Conservation (phyloP, 306 rosid species). For the Cicer judaicum region DNA sequence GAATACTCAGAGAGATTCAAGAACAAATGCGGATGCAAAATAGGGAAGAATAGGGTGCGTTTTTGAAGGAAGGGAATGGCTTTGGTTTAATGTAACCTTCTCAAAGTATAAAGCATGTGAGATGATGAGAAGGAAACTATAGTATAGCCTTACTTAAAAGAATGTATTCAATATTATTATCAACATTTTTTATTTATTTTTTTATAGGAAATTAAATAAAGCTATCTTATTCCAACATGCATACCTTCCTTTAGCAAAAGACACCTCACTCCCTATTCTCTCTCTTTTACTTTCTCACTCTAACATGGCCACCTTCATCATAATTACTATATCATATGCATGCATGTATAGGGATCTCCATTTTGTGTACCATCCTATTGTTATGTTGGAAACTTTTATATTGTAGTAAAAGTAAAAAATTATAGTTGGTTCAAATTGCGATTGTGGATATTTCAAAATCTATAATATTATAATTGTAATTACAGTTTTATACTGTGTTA, state of each 20-base stretch:
- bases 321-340: constrained; percentile 38
- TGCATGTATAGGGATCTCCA: too few species aligned
- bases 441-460: too few species aligned
- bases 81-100: constrained; percentile 54
- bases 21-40: constrained; percentile 99
- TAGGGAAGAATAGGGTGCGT: constrained; percentile 93
- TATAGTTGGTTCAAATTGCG: too few species aligned
- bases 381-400: too few species aligned
- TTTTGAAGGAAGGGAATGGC: constrained; percentile 67
- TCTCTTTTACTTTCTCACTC: constrained; percentile 39
- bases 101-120: constrained; percentile 51
- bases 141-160: constrained; percentile 44
- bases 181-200: background rate
- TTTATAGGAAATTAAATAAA: constrained; percentile 38
- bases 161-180: constrained; percentile 41
- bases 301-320: constrained; percentile 26
- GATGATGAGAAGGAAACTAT: constrained; percentile 44
- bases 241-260: constrained; percentile 67
- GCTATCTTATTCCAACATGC: constrained; percentile 61
- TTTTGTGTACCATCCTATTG: too few species aligned
- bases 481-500: too few species aligned
- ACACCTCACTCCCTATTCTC: constrained; percentile 44
- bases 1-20: constrained; percentile 75
- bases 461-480: too few species aligned
- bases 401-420: too few species aligned